Evolutionary conservation across 371 early-diverging fungal species (phyloP).

Genomic region (Capniomyces stellatus): DNA sequence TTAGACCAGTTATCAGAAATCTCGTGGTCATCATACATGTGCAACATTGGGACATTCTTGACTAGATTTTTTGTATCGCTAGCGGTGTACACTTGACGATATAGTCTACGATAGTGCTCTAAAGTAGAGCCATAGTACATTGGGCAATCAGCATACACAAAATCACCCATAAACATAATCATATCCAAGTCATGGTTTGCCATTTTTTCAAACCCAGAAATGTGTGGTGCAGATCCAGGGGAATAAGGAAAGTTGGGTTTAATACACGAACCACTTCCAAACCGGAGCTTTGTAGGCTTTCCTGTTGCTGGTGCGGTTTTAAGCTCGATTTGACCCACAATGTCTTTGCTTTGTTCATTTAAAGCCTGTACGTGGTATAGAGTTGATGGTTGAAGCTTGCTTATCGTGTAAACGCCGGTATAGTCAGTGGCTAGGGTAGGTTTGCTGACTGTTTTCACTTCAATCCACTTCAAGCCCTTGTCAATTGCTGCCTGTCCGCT

Average conservation of each 20-base stretch:
- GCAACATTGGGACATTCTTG: slow-evolving; percentile 22
- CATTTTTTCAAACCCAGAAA: slow-evolving; percentile 16
- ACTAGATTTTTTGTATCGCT: slow-evolving; percentile 13
- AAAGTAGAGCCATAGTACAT: slow-evolving; percentile 18
- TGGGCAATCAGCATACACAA: slow-evolving; percentile 30
- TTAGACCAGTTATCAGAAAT: slow-evolving; percentile 28
- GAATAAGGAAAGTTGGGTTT: slow-evolving; percentile 30
- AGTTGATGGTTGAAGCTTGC: slow-evolving; percentile 11
- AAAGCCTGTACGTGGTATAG: slow-evolving; percentile 12
- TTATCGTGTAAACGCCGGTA: slow-evolving; percentile 8
- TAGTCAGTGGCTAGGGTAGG: slow-evolving; percentile 14
- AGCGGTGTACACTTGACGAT: slow-evolving; percentile 26
- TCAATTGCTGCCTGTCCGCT: slow-evolving; percentile 2
- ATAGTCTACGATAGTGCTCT: slow-evolving; percentile 25
- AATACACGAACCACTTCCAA: slow-evolving; percentile 27
- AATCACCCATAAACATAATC: slow-evolving; percentile 29
- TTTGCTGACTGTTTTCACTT: neutral
- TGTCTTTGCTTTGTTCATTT: slow-evolving; percentile 8
- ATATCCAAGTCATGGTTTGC: slow-evolving; percentile 18
- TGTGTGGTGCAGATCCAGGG: slow-evolving; percentile 9
- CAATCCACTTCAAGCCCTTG: neutral
- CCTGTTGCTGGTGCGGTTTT: slow-evolving; percentile 21
- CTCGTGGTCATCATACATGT: slow-evolving; percentile 32
- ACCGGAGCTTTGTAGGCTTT: slow-evolving; percentile 12
- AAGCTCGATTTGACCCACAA: slow-evolving; percentile 13